These are phyloP conservation scores for Xylaria venustula DNA, from an alignment of 495 filamentous ascomycete species.

Conservation along the genomic window DNA sequence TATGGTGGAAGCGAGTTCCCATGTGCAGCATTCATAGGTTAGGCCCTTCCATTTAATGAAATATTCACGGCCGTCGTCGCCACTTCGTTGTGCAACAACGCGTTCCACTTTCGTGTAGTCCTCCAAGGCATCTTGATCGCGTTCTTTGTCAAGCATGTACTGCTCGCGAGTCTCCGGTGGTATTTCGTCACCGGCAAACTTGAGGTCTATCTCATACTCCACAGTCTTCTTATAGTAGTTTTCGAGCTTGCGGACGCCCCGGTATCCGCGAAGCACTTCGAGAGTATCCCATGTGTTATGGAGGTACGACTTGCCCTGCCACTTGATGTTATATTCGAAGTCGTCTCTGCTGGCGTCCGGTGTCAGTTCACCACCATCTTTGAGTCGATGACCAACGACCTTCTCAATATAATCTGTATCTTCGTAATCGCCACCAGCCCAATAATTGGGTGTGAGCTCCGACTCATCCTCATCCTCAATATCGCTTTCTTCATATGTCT, in stretches of 20 bases:
- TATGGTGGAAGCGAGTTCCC: constrained; percentile 78
- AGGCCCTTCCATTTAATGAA: constrained; percentile 91
- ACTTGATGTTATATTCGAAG: constrained; percentile 96
- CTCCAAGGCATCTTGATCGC: constrained; percentile 75
- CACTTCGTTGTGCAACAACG: constrained; percentile 76
- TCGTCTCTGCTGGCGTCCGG: constrained; percentile 67
- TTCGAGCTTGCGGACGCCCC: constrained; percentile 81
- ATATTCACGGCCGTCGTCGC: constrained; percentile 77
- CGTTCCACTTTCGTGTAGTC: constrained; percentile 90
- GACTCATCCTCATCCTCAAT: constrained; percentile 69
- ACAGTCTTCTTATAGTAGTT: constrained; percentile 89
- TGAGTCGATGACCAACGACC: constrained; percentile 80
- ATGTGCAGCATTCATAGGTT: constrained; percentile 89
- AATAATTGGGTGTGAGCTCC: constrained; percentile 59
- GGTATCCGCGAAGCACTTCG: constrained; percentile 56
- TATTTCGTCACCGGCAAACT: constrained; percentile 64
- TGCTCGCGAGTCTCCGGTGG: constrained; percentile 86
- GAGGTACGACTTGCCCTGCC: constrained; percentile 91
- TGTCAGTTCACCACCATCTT: constrained; percentile 61
- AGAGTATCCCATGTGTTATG: constrained; percentile 92
- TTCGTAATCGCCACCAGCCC: constrained; percentile 59
- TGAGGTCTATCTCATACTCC: constrained; percentile 67
- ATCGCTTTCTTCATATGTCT: constrained; percentile 81
- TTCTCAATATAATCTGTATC: constrained; percentile 81
- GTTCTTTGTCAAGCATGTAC: constrained; percentile 84